phyloP scores from a whole-genome alignment of 805 yeast species.

The Suhomyces faveliae region DNA sequence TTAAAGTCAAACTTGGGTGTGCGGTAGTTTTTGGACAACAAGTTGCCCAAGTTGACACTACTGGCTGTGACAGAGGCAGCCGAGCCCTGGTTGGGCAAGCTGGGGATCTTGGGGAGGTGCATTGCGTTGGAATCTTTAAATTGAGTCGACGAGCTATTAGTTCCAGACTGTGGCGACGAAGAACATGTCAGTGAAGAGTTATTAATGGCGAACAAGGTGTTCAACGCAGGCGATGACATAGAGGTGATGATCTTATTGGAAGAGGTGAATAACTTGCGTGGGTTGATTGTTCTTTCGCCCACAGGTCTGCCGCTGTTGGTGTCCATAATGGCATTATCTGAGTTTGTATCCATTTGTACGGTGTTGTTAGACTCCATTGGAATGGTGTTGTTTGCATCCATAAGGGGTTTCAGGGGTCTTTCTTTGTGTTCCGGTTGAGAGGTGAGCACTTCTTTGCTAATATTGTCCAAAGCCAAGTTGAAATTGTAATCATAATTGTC shows the following conservation, averaged over 20 bases:
- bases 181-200: not conserved
- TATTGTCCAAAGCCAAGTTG: not conserved
- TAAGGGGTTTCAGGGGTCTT: not conserved
- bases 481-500: not conserved
- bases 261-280: conserved; percentile 12
- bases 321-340: not conserved
- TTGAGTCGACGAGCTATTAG: not conserved
- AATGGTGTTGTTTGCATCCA: too few species aligned
- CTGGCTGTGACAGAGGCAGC: not conserved
- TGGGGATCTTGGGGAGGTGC: conserved; percentile 3
- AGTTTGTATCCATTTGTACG: too few species aligned
- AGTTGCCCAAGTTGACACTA: not conserved
- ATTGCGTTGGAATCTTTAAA: not conserved
- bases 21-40: not conserved
- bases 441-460: not conserved
- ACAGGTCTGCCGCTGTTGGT: not conserved
- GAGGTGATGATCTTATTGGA: conserved; percentile 10
- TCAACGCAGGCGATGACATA: conserved; percentile 8
- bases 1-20: conserved; percentile 16
- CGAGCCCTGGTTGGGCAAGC: conserved; percentile 10
- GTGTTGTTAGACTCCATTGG: too few species aligned
- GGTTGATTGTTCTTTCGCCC: conserved; percentile 13
- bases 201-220: conserved; percentile 7
- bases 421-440: not conserved
- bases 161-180: not conserved